phyloP scores from a whole-genome alignment of 2,329 filamentous ascomycete species.

The Clonostachys rosea region DNA sequence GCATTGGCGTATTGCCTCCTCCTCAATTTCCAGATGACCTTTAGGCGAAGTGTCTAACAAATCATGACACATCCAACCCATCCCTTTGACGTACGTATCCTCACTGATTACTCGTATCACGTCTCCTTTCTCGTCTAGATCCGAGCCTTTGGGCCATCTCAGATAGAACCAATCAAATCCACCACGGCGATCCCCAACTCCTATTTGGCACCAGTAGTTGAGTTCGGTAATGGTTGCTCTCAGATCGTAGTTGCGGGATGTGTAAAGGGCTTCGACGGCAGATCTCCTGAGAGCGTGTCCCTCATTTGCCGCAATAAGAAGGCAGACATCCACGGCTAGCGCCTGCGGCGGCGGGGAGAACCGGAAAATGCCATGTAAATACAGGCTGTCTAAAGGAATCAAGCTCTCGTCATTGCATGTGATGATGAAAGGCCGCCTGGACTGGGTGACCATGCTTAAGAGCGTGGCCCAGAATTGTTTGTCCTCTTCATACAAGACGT shows the following conservation, averaged over 20 bases:
- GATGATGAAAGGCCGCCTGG: constrained; percentile 88
- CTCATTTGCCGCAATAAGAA: constrained; percentile 81
- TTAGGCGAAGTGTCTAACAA: constrained; percentile 26
- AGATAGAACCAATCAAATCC: constrained; percentile 88
- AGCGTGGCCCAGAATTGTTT: constrained; percentile 91
- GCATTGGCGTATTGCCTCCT: constrained; percentile 59
- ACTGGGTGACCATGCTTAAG: constrained; percentile 71
- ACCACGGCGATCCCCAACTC: constrained; percentile 80
- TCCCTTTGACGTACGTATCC: constrained; percentile 70
- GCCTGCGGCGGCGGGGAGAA: constrained; percentile 63
- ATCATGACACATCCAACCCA: constrained; percentile 73
- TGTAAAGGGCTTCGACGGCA: constrained; percentile 67
- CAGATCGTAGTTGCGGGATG: constrained; percentile 65
- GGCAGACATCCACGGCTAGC: constrained; percentile 72
- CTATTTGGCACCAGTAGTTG: constrained; percentile 96
- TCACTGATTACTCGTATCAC: constrained; percentile 75
- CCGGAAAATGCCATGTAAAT: constrained; percentile 80
- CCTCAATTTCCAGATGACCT: constrained; percentile 38
- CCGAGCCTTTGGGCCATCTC: constrained; percentile 67
- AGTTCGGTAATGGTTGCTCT: constrained; percentile 79
- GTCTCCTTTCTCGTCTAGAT: constrained; percentile 63
- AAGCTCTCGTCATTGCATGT: constrained; percentile 90
- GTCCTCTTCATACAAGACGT: constrained; percentile 91
- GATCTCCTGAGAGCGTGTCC: constrained; percentile 72
- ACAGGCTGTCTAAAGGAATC: constrained; percentile 70